Conservation (phyloP, 345 rosid genomes). For the Citrus hindsii region DNA sequence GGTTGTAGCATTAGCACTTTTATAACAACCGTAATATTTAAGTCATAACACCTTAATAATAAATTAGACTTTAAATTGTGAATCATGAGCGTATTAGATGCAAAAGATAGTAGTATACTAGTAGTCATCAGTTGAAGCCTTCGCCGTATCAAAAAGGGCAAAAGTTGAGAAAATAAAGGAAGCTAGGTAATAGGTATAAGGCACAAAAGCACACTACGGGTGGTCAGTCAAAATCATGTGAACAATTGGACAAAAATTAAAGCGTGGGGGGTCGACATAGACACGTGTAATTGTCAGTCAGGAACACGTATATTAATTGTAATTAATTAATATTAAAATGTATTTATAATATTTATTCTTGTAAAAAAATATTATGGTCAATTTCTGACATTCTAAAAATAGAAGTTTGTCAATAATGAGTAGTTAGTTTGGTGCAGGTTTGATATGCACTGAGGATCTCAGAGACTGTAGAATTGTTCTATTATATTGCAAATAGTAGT, state of each 20-base stretch:
- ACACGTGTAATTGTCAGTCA: slow-evolving; percentile 24
- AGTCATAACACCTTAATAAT: no score
- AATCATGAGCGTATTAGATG: neutral
- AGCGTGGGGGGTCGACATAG: slow-evolving; percentile 13
- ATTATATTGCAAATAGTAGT: slow-evolving; percentile 2
- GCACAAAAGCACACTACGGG: neutral
- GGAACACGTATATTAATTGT: neutral
- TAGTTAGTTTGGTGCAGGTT: neutral
- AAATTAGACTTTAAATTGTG: neutral
- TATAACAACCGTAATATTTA: no score
- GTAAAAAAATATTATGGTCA: neutral
- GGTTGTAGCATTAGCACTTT: neutral
- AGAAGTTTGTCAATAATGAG: neutral
- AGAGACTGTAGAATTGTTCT: neutral
- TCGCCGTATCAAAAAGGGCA: neutral
- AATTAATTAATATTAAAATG: neutral
- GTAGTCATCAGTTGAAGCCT: neutral
- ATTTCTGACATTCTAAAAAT: neutral
- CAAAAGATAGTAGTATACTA: neutral
- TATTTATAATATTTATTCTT: neutral
- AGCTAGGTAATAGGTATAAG: neutral
- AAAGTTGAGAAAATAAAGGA: neutral
- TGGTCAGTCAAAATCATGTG: slow-evolving; percentile 24
- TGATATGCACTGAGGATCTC: neutral
- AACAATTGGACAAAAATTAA: slow-evolving; percentile 10